These are phyloP conservation scores for Calycina herbarum DNA, from an alignment of 2,329 filamentous ascomycete genomes.

Conservation along the genomic window DNA sequence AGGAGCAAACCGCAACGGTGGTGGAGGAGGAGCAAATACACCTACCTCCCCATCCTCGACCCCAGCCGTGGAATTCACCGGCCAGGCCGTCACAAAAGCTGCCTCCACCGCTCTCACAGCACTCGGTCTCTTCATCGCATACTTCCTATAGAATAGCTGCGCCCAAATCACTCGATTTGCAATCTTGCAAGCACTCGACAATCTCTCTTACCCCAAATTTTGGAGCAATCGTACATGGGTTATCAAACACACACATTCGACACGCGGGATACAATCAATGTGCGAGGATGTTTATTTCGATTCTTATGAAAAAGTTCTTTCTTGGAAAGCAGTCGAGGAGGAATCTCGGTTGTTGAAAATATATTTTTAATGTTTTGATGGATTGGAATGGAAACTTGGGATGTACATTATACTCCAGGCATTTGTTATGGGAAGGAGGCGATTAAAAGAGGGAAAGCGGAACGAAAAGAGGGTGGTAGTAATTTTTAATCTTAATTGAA, in stretches of 20 bases:
- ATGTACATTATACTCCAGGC: not conserved
- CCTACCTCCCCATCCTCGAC: constrained; percentile 5
- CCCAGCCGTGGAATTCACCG: constrained; percentile 27
- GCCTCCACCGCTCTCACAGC: constrained; percentile 41
- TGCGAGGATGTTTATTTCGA: not conserved
- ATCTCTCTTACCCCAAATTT: constrained; percentile 5
- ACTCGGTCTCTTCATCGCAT: constrained; percentile 43
- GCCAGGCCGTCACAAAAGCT: constrained; percentile 35
- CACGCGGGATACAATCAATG: not conserved
- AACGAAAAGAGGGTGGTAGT: not conserved
- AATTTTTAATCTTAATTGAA: constrained; percentile 9
- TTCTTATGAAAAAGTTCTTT: constrained; percentile 1
- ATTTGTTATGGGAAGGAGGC: constrained; percentile 1
- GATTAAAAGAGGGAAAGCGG: not conserved
- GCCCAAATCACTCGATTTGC: not conserved
- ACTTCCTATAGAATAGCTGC: constrained; percentile 39
- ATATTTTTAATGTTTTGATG: constrained; percentile 7
- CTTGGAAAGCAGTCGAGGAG: not conserved
- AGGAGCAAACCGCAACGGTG: not conserved
- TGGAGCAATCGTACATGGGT: constrained; percentile 1
- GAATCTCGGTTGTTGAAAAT: not conserved
- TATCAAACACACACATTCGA: no score
- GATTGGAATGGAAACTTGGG: not conserved
- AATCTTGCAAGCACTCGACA: not conserved
- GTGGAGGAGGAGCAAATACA: not conserved